phyloP scores from a whole-genome alignment of 129 eudicot species.

The Saposhnikovia divaricata region DNA sequence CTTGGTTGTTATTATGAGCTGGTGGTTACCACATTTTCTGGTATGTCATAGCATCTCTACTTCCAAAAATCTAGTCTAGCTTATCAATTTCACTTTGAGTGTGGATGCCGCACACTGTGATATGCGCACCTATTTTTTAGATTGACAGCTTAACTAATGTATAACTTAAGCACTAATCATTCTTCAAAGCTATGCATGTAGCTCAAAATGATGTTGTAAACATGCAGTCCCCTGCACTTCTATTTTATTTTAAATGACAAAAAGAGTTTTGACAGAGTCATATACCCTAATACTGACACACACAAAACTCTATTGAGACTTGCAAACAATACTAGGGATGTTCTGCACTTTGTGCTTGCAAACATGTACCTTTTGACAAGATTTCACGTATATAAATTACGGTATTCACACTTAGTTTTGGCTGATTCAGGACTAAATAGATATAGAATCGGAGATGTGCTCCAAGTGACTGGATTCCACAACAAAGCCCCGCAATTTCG shows the following conservation, averaged over 20 bases:
- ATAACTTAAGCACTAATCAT: not conserved
- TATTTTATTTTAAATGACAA: not conserved
- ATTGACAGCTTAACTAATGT: not conserved
- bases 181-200: not conserved
- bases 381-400: not conserved
- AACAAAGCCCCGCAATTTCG: conserved; percentile 68
- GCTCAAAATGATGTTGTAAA: not conserved
- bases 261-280: not conserved
- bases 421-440: conserved; percentile 54
- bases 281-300: not conserved
- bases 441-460: conserved; percentile 88
- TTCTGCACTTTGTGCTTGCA: not conserved
- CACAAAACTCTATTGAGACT: not conserved
- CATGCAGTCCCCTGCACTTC: not conserved
- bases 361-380: not conserved
- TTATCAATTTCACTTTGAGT: no score
- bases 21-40: conserved; percentile 84
- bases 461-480: conserved; percentile 82
- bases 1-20: conserved; percentile 66
- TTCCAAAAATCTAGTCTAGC: not conserved
- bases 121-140: no score
- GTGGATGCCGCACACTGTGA: no score
- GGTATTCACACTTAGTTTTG: not conserved
- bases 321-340: not conserved
- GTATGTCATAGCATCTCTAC: conserved; percentile 24